Evolutionary conservation across 2,329 filamentous ascomycete species (phyloP).

Genomic region (Microdochium nivale): DNA sequence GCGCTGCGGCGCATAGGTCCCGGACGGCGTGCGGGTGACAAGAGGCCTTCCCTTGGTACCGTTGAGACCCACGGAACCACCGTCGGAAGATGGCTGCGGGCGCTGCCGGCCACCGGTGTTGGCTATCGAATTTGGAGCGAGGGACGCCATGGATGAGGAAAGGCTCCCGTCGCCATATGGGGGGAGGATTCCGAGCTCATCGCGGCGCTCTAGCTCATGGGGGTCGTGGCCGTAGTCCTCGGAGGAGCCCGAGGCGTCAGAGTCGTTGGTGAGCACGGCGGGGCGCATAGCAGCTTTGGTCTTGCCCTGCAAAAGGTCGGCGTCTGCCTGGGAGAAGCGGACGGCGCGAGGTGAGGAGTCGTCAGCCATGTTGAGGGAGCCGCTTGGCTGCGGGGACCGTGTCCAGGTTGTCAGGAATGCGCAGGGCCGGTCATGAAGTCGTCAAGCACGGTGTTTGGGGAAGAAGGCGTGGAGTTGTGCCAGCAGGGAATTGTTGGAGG

Average conservation of each 20-base stretch:
- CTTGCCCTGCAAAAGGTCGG: too few species aligned
- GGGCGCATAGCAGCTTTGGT: conserved; percentile 31
- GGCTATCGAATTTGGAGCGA: conserved; percentile 28
- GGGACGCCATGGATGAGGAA: conserved; percentile 32
- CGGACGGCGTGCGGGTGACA: conserved; percentile 65
- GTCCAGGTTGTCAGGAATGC: neutral
- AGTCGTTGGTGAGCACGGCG: conserved; percentile 30
- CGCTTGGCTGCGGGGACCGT: neutral
- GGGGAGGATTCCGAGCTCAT: conserved; percentile 35
- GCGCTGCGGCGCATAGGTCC: conserved; percentile 64
- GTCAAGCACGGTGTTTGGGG: neutral
- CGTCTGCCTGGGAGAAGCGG: conserved; percentile 49
- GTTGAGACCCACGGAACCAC: conserved; percentile 14
- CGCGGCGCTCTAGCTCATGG: conserved; percentile 38
- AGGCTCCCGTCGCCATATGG: conserved; percentile 34
- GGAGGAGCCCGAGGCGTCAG: conserved; percentile 38
- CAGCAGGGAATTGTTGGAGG: too few species aligned
- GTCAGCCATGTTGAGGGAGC: conserved; percentile 15
- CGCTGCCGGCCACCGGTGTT: conserved; percentile 36
- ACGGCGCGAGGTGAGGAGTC: conserved; percentile 47
- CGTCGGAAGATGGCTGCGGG: conserved; percentile 14
- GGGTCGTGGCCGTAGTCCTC: conserved; percentile 35
- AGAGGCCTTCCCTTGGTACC: conserved; percentile 21
- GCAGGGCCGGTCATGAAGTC: neutral
- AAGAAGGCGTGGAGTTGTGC: too few species aligned